Conservation (phyloP, 495 filamentous ascomycete species). For the Neurospora pannonica region DNA sequence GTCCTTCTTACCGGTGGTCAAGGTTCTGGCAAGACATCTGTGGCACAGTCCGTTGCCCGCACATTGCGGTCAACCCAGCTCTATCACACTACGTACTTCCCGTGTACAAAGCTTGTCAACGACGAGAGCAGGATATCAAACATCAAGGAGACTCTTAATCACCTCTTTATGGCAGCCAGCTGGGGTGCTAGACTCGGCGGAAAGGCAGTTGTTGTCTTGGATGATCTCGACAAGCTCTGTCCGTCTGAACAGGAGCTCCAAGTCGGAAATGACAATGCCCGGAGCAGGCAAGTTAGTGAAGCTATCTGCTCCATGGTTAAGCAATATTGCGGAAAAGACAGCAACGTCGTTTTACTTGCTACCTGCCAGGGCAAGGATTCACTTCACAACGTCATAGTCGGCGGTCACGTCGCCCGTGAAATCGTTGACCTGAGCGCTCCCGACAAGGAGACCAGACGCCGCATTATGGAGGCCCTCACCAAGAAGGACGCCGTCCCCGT, state of each 20-base stretch:
- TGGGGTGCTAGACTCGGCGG: conserved; percentile 86
- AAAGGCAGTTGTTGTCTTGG: conserved; percentile 71
- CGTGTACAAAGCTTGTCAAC: conserved; percentile 72
- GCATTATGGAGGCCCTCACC: conserved; percentile 66
- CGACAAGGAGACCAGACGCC: conserved; percentile 80
- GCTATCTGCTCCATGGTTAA: conserved; percentile 71
- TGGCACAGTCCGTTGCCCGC: conserved; percentile 53
- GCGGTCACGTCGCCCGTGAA: conserved; percentile 72
- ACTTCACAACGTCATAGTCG: conserved; percentile 68
- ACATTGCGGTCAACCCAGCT: conserved; percentile 55
- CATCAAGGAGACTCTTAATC: conserved; percentile 78
- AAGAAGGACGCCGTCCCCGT: conserved; percentile 34
- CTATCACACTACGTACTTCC: conserved; percentile 71
- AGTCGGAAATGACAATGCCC: conserved; percentile 81
- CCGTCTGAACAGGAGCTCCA: conserved; percentile 87
- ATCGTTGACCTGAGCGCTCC: conserved; percentile 80
- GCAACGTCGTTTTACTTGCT: conserved; percentile 75
- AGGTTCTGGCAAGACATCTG: conserved; percentile 78
- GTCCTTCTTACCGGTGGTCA: conserved; percentile 81
- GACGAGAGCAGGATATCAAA: conserved; percentile 81
- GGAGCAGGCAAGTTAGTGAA: conserved; percentile 88
- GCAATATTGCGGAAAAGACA: conserved; percentile 65
- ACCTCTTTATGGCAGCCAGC: conserved; percentile 75
- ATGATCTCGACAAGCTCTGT: conserved; percentile 88
- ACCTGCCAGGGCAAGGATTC: conserved; percentile 89